Base-by-base conservation (phyloP, 176 grass and related monocot genomes). In the Phoenix roebelenii region DNA sequence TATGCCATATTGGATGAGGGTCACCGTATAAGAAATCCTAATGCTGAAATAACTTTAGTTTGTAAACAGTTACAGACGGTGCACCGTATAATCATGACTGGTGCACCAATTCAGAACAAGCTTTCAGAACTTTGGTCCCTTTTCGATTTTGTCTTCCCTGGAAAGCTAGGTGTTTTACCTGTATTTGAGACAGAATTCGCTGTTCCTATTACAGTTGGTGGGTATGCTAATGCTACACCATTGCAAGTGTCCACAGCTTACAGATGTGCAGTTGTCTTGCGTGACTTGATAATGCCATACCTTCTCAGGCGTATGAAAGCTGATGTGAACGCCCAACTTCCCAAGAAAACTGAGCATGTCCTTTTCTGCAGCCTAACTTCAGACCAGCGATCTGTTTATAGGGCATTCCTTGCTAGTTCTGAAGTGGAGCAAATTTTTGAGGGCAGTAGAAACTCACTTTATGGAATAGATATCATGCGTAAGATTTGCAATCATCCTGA, bases 401-500 rank as follows among this genome's bases (percentile, higher is more conserved):
- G 85, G 35, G 74, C 85, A 71, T 95, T 95, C 70, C 80, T 95
- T 52, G 91, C 91, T 54, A 95, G 91, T 63, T 95, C 91, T 54
- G 91, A 95, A 58, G 86, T 95, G 30, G 91, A 95, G 18, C 86
- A 95, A 58, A 95, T 95, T 72, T 95, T 95, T 81, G 83, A 95
- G 53, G 91, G 91, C 54, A 87, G 26, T 63, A 90, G 80, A 76
- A 95, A 79, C 54, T 90, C 91, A 23, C 72, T 95, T 44, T 89
- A 86, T 58, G 91, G 91, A 30, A 95, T 95, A 30, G 91, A 95
- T 90, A 68, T 90, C 49, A 52, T 95, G 71, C 73, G 83, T 61
- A 95, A 95, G 71, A 95, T 90, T 66, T 95, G 86, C 61, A 95
- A 95, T 74, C 91, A 90, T 71, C 83, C 91, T 55, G 91, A 95